Base-by-base conservation (phyloP, 225 moss, liverwort and hornwort species). In the Pseudoscleropodium purum region DNA sequence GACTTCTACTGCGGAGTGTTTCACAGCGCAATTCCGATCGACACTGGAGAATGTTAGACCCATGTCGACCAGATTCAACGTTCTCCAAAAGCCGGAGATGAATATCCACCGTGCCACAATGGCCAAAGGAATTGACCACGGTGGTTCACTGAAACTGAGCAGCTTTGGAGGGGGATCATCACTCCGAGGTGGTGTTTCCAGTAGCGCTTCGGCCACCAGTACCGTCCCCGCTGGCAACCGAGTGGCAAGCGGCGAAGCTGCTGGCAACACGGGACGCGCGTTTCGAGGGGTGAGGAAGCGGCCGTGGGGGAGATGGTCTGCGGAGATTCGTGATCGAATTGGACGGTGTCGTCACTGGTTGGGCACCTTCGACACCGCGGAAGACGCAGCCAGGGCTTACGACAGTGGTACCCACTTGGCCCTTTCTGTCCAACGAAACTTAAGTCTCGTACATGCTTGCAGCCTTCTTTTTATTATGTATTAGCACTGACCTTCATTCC, bases 291-390 rank as follows among this genome's bases (percentile, higher is more conserved):
- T 99, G 83, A 89, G 99, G 91, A 97, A 97, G 92, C 87, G 99
- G 88, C 99, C 99, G 1, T 99, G 99, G 99, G 99, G 99, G 24
- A 92, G 97, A 59, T 99, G 96, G 96, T 99, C 99, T 18, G 99
- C 99, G 19, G 99, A 99, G 89, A 99, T 99, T 87, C 95, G 99
- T 21, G 97, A 99, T 59, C 96, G 99, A 70, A 97, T 97, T 83
- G 99, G 97, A 10, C 94, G 96, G 6, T 97, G 97, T 49, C 95
- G 99, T 75, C 97, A 96, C 79, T 99, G 99, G 99, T 92, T 99
- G 69, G 99, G 99, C 21, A 99, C 99, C 5, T 99, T 97, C 56
- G 99, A 99, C 92, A 99, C 97, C 18, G 96, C 97, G 13, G 97
- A 99, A 90, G 98, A 99, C 86, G 98, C 98, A 45, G 98, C 97